These are phyloP conservation scores for Tricholoma terreum DNA, from an alignment of 768 basidiomycete species.

Conservation along the genomic window DNA sequence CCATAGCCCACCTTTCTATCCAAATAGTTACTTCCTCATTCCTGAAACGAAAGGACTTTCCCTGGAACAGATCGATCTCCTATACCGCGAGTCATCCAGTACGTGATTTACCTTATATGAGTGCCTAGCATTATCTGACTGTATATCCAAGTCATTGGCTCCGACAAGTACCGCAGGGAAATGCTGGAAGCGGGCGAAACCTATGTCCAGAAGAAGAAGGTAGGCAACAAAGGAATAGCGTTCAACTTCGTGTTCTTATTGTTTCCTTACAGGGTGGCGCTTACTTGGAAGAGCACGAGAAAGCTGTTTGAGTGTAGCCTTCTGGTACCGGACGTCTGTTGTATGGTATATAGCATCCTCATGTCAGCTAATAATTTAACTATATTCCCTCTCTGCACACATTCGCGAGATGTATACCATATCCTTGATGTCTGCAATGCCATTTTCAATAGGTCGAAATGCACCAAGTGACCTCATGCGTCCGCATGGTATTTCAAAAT, in stretches of 20 bases:
- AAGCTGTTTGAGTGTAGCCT: not conserved
- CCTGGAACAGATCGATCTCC: conserved; percentile 23
- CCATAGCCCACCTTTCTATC: not conserved
- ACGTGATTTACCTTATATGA: not conserved
- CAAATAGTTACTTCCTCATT: conserved; percentile 19
- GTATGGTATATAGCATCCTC: not conserved
- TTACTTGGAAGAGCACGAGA: not conserved
- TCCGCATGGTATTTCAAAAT: too few relatives aligned
- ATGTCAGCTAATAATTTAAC: too few relatives aligned
- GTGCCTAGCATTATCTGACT: not conserved
- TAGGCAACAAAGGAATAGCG: not conserved
- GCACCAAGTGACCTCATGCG: too few relatives aligned
- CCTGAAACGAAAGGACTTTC: conserved; percentile 24
- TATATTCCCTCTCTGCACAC: too few relatives aligned
- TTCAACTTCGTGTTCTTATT: not conserved
- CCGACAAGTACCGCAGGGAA: conserved; percentile 16
- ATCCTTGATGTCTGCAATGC: too few relatives aligned
- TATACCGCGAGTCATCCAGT: conserved; percentile 22
- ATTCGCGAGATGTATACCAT: too few relatives aligned
- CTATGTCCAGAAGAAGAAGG: conserved; percentile 7
- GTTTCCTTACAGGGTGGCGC: not conserved
- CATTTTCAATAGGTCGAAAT: too few relatives aligned
- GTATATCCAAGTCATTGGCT: conserved; percentile 11
- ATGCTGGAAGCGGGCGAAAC: conserved; percentile 17
- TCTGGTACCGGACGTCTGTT: not conserved